These are phyloP conservation scores for Hymenoscyphus fraxineus DNA, from an alignment of 2,329 filamentous ascomycete genomes.

Conservation along the genomic window DNA sequence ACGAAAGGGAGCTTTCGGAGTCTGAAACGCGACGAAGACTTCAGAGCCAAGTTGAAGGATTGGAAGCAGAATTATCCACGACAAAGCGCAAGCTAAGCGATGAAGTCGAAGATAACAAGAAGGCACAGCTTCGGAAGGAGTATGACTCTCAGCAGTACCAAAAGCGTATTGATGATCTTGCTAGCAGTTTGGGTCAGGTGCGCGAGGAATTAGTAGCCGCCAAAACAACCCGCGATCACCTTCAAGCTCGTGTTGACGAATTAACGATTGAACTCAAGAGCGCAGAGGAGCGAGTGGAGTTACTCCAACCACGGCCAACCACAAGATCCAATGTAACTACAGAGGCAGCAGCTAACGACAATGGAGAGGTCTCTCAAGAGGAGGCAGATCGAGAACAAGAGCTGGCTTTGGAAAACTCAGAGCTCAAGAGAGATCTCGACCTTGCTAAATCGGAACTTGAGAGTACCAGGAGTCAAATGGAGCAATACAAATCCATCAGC, in stretches of 20 bases:
- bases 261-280: slow-evolving; percentile 82
- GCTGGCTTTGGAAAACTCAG: slow-evolving; percentile 75
- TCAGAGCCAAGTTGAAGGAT: slow-evolving; percentile 69
- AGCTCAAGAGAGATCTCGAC: slow-evolving; percentile 84
- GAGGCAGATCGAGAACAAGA: slow-evolving; percentile 71
- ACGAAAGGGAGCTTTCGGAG: slow-evolving; percentile 84
- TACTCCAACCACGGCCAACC: slow-evolving; percentile 76
- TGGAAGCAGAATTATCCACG: slow-evolving; percentile 74
- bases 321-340: slow-evolving; percentile 49
- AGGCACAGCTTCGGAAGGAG: slow-evolving; percentile 77
- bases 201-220: slow-evolving; percentile 82
- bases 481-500: slow-evolving; percentile 85
- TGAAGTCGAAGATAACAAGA: slow-evolving; percentile 81
- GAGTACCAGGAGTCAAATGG: slow-evolving; percentile 72
- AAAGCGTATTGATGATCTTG: slow-evolving; percentile 88
- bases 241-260: slow-evolving; percentile 86
- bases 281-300: slow-evolving; percentile 80
- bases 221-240: slow-evolving; percentile 84
- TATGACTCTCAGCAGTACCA: slow-evolving; percentile 85
- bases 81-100: slow-evolving; percentile 80
- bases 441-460: slow-evolving; percentile 76
- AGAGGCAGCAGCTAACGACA: slow-evolving; percentile 40
- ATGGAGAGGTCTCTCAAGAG: slow-evolving; percentile 46
- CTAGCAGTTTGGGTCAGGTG: slow-evolving; percentile 70
- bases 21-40: slow-evolving; percentile 77